Evolutionary conservation across 352 stramenopile species (phyloP), one percentile per base, ranked within the genome.

Genomic region (Nothophytophthora sp.): DNA sequence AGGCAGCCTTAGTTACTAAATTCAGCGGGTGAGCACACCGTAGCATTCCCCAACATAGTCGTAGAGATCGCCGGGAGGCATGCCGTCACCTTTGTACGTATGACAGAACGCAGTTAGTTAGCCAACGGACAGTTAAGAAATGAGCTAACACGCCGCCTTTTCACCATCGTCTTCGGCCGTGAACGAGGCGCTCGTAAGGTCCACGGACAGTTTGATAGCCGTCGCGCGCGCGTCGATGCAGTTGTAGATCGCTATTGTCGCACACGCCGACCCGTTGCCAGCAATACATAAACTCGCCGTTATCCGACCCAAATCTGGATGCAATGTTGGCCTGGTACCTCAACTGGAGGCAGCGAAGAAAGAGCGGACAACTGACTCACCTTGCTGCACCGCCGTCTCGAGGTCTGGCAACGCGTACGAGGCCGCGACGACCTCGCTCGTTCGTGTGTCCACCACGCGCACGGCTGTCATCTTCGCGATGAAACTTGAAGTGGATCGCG

Each of bases 91-190:
- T 95, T 29, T 32, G 18, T n/a, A 37, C 1, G 15, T 33, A n/a
- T 3, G 13, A 49, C 24, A 50, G 28, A 24, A 52, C 15, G 24
- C 19, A 19, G 16, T 37, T 16, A 24, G 20, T 25, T 5, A 40
- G 8, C 18, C 12, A 37, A 19, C 9, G n/a, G 8, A 12, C 5
- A 13, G 3, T 34, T 35, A 15, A 6, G 28, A 15, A 36, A 30
- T 53, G 15, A 27, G 15, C 22, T 43, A 35, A 23, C 15, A 30
- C 19, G 16, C 2, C 54, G 20, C 20, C 37, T 42, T 22, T 11
- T 46, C 50, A 95, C 85, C 85, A 43, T 95, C 74, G n/a, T 95
- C 85, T 9, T 63, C 52, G 3, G 75, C 71, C 2, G 57, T 71
- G 34, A 95, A 92, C 6, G 79, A 86, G 15, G 66, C 64, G 4